Base-by-base conservation (phyloP, 2,329 filamentous ascomycete species). In the Diaporthe velutina region DNA sequence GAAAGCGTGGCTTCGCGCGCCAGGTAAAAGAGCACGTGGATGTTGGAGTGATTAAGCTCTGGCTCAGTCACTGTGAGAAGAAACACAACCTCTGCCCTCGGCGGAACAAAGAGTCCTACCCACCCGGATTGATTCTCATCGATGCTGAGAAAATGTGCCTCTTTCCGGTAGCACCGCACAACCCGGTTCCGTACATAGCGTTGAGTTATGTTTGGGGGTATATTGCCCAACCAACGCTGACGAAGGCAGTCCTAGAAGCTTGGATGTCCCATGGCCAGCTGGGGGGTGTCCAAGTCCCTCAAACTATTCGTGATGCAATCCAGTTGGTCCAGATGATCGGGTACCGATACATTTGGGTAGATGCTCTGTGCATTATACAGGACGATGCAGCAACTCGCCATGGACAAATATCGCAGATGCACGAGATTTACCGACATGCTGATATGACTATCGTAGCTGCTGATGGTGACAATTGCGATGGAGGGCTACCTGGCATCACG, bases 121-220 rank as follows among this genome's bases (percentile, higher is more conserved):
- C 45, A 1, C 45, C 45, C 2, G 64, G 64, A n/a, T 4, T 67
- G 42, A 67, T 67, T 10, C 64, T 67, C 12, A 52, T 67, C 17
- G 64, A 67, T 12, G 48, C 64, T 19, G 64, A 28, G 33, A 25
- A 25, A 17, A 52, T 67, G 64, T 52, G 64, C 33, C 45, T 67
- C 4, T 22, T 25, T 19, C 22, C 30, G 42, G 22, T 52, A 38
- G 45, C 15, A 19, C 4, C 64, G 13, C 3, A 19, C n/a, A 25
- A 25, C 3, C 30, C 45, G 30, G 30, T 67, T 3, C 45, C 10
- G 12, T 71, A 71, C 54, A 48, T 71, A 13, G 54, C 68, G 1
- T 13, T 71, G 52, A 71, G 68, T n/a, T 71, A 71, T 15, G 64
- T 81, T 0, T 84, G 82, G 83, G 82, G 83, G 0, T 74, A 79